phyloP scores from a whole-genome alignment of 2,329 filamentous ascomycete genomes.

The Graphiopsis chlorocephala region DNA sequence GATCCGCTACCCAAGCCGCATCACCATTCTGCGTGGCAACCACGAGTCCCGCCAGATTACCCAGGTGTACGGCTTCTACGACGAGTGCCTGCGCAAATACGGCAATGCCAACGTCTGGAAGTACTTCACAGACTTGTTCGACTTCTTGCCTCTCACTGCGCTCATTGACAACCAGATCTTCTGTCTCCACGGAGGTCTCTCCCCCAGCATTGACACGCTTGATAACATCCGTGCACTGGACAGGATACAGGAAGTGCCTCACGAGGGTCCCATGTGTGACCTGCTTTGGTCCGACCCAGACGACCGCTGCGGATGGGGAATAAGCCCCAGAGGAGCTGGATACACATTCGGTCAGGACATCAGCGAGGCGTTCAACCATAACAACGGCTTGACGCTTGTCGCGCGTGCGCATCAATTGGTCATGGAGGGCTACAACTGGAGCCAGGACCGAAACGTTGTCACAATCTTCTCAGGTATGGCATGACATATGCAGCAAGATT shows the following conservation, averaged over 20 bases:
- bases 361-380: conserved; percentile 98
- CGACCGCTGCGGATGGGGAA: conserved; percentile 74
- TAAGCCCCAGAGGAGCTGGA: conserved; percentile 64
- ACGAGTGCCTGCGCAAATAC: conserved; percentile 97
- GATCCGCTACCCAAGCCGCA: conserved; percentile 94
- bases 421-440: conserved; percentile 99
- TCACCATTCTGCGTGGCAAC: conserved; percentile 97
- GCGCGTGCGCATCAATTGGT: conserved; percentile 96
- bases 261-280: conserved; percentile 98
- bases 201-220: conserved; percentile 91
- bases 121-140: conserved; percentile 97
- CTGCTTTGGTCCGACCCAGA: conserved; percentile 97
- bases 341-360: conserved; percentile 83
- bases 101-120: conserved; percentile 99
- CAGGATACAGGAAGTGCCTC: conserved; percentile 95
- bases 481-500: conserved; percentile 20
- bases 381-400: conserved; percentile 94
- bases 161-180: conserved; percentile 99
- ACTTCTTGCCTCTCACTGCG: conserved; percentile 94
- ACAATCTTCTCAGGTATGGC: conserved; percentile 89
- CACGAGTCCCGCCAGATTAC: conserved; percentile 99
- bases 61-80: conserved; percentile 98
- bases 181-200: conserved; percentile 94
- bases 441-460: conserved; percentile 94
- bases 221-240: conserved; percentile 95